Conservation (phyloP, 2,329 filamentous ascomycete genomes). For the Xylariaceae sp. region DNA sequence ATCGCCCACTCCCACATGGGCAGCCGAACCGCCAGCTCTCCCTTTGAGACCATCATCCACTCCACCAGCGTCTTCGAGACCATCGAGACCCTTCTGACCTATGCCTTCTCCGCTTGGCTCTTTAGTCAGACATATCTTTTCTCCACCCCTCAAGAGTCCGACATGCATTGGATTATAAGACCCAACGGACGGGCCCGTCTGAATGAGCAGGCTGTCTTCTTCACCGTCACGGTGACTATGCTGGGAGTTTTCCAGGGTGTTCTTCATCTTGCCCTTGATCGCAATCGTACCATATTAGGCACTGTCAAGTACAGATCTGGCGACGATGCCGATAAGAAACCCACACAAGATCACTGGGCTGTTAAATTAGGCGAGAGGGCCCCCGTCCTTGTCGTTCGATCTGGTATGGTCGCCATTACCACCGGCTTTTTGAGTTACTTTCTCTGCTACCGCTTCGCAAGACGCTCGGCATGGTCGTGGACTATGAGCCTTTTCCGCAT, state of each 20-base stretch:
- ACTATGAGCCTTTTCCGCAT: slow-evolving; percentile 67
- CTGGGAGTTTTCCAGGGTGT: slow-evolving; percentile 67
- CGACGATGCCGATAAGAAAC: slow-evolving; percentile 16
- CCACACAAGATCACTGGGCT: slow-evolving; percentile 14
- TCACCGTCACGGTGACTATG: slow-evolving; percentile 65
- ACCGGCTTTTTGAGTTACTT: slow-evolving; percentile 43
- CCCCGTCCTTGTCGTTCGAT: slow-evolving; percentile 25
- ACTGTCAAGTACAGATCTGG: slow-evolving; percentile 28
- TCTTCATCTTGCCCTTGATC: slow-evolving; percentile 68
- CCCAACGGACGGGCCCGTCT: slow-evolving; percentile 65
- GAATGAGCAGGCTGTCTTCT: slow-evolving; percentile 82
- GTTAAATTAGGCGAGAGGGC: slow-evolving; percentile 41
- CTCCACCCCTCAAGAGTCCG: slow-evolving; percentile 56
- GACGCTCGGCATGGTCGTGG: slow-evolving; percentile 63
- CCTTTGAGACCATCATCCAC: slow-evolving; percentile 59
- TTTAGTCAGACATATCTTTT: slow-evolving; percentile 81
- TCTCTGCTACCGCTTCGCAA: slow-evolving; percentile 61
- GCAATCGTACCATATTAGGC: slow-evolving; percentile 60
- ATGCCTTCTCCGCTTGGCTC: slow-evolving; percentile 70
- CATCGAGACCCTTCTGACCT: slow-evolving; percentile 69
- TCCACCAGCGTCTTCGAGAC: slow-evolving; percentile 57
- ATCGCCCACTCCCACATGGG: slow-evolving; percentile 80
- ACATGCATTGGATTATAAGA: slow-evolving; percentile 70
- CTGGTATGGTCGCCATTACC: slow-evolving; percentile 31
- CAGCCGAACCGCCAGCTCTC: slow-evolving; percentile 65